Evolutionary conservation across 1,284 basidiomycete genomes (phyloP), one percentile per base, ranked within the genome.

Genomic region (Leccinum solheimii): DNA sequence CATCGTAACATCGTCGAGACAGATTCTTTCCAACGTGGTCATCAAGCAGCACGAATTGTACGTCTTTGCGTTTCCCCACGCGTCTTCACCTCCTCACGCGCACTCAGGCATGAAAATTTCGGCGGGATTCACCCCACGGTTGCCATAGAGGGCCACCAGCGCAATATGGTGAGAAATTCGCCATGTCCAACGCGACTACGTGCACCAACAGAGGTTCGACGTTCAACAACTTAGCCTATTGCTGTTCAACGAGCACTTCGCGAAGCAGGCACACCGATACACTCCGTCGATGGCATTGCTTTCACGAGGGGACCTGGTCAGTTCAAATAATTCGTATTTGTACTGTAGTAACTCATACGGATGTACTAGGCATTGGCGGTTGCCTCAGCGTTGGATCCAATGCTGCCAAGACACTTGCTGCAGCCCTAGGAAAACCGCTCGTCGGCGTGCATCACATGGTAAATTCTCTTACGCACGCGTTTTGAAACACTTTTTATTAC

Each of bases 391-490:
- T 94, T 5, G 86, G 87, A 54, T 85, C 87, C 3, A 90, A 89
- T 63, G 86, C 92, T 1, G 94, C 94, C 7, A 92, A 91, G 71
- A 85, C 87, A 0, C 78, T 98, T 1, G 92, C 94, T 0, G 88
- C 92, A 0, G 88, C 86, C 0, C 78, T 86, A 7, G 79, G 82
- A 49, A 92, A 94, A 69, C 95, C 94, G 0, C 66, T 97, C 1
- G 84, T 97, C 8, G 95, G 94, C 5, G 91, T 97, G 3, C 93
- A 97, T 75, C 95, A 97, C 71, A 97, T 97, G 95, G 95, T 93
- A 26, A 55, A 80, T 70, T 26, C 49, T 27, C 36, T 19, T 58
- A 55, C 13, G 48, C 13, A n/a, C n/a, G 13, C 26, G 2, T 48
- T 1, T 9, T 5, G 3, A 4, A 13, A 23, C 21, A 1, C 14